Evolutionary conservation across 106 monocot species (phyloP).

Genomic region (Alisma plantagoaquatica): DNA sequence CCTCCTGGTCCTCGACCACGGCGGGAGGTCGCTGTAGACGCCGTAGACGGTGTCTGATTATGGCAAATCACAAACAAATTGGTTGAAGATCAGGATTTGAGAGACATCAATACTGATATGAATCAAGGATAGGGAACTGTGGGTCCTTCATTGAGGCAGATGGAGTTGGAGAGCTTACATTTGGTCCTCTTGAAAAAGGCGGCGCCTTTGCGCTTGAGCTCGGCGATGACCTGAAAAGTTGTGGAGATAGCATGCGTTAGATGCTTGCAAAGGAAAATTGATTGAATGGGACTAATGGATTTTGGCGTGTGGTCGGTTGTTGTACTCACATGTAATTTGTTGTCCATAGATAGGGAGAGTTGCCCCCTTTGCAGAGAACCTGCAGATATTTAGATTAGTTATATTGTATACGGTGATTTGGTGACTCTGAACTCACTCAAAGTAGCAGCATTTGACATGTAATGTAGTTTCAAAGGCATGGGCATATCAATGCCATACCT

Average conservation of each 20-base stretch:
- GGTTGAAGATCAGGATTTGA: background rate
- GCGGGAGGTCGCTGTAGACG: conserved; percentile 42
- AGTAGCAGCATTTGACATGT: background rate
- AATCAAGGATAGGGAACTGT: too few species aligned
- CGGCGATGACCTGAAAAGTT: conserved; percentile 57
- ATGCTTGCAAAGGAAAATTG: background rate
- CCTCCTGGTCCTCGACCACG: conserved; percentile 26
- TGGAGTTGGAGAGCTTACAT: conserved; percentile 29
- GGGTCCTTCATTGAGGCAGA: background rate
- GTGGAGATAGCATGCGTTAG: background rate
- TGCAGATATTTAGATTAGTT: conserved; percentile 6
- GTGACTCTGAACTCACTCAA: too few species aligned
- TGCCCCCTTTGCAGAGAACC: conserved; percentile 53
- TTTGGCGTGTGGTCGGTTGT: background rate
- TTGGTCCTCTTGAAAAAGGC: conserved; percentile 80
- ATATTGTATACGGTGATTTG: too few species aligned
- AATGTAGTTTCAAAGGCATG: background rate
- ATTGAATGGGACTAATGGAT: background rate
- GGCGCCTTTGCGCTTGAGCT: conserved; percentile 69
- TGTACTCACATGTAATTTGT: conserved; percentile 54
- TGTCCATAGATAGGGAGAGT: conserved; percentile 70
- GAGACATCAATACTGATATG: too few species aligned
- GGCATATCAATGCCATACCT: conserved; percentile 22
- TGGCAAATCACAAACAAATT: background rate
- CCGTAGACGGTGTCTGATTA: conserved; percentile 75